Evolutionary conservation across 352 stramenopile genomes (phyloP), one percentile per base, ranked within the genome.

Genomic region (Phytophthora sp.): DNA sequence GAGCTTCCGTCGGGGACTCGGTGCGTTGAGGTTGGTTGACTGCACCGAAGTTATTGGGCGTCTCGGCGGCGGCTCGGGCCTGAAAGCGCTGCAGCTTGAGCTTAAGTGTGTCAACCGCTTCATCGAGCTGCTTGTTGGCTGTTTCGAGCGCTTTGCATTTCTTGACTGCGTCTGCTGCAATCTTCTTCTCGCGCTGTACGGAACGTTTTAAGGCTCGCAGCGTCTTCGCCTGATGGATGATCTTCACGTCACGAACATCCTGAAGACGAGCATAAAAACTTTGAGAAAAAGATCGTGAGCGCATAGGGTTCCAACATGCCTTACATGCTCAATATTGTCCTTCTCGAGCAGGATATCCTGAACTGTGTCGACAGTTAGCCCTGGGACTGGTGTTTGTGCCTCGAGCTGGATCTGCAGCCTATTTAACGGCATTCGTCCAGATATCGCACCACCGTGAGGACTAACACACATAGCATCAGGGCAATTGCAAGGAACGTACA

Each of bases 191-290:
- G 8, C 73, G 79, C 27, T 92, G 83, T 3, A 88, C 20, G 1
- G 74, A 62, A 16, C 78, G 76, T 58, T 91, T 93, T 20, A 90
- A 46, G 4, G 82, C 59, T 4, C 83, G 80, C 7, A 94, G 53
- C n/a, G 70, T 75, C 57, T 90, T 90, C 1, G 86, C 86, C 38
- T 92, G 84, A 27, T 92, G 82, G 4, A 94, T 77, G 49, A 94
- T 94, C 68, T 94, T 93, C 11, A 77, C 59, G 42, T 94, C 80
- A 7, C 84, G 82, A 52, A 91, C 69, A 59, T 94, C 82, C 83
- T 94, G 57, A n/a, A 67, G 1, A 54, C 38, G 52, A 23, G 35
- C 20, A 6, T 7, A 29, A 54, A 35, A 6, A 11, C 7, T 18
- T 8, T 68, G 16, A 67, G 39, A 13, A 45, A 35, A 24, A 55